phyloP scores from a whole-genome alignment of 352 stramenopile genomes.

The Pythium aphanidermatum region DNA sequence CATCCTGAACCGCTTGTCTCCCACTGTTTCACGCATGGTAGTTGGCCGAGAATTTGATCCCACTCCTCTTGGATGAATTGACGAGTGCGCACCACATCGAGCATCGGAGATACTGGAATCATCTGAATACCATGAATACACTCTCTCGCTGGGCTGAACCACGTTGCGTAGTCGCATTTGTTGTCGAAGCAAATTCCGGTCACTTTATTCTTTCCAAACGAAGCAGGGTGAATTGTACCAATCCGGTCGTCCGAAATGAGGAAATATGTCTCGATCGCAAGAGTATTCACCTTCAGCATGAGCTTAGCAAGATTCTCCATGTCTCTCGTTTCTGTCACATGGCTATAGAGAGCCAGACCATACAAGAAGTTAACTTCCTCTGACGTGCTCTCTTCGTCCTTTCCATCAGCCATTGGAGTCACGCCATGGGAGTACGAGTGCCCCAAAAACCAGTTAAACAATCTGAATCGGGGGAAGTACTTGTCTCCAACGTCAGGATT shows the following conservation, averaged over 20 bases:
- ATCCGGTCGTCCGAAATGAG: slow-evolving; percentile 41
- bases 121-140: slow-evolving; percentile 80
- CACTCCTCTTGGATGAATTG: slow-evolving; percentile 58
- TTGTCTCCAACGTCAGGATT: slow-evolving; percentile 34
- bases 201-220: slow-evolving; percentile 68
- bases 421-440: slow-evolving; percentile 72
- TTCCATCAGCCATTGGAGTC: slow-evolving; percentile 55
- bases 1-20: slow-evolving; percentile 25
- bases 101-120: slow-evolving; percentile 53
- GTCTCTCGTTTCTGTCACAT: slow-evolving; percentile 31
- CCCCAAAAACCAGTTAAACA: slow-evolving; percentile 61
- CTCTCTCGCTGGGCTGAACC: slow-evolving; percentile 59
- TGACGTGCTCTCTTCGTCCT: slow-evolving; percentile 67
- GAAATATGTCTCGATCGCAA: slow-evolving; percentile 65
- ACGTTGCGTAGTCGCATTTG: slow-evolving; percentile 60
- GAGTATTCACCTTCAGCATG: slow-evolving; percentile 54
- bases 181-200: slow-evolving; percentile 29
- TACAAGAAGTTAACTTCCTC: slow-evolving; percentile 72
- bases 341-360: slow-evolving; percentile 42
- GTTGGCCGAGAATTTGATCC: slow-evolving; percentile 44
- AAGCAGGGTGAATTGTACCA: slow-evolving; percentile 29
- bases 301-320: slow-evolving; percentile 37
- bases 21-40: slow-evolving; percentile 46
- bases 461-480: slow-evolving; percentile 54
- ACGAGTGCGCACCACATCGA: slow-evolving; percentile 44